phyloP scores from a whole-genome alignment of 2,329 filamentous ascomycete species.

The Teratosphaeria destructans region DNA sequence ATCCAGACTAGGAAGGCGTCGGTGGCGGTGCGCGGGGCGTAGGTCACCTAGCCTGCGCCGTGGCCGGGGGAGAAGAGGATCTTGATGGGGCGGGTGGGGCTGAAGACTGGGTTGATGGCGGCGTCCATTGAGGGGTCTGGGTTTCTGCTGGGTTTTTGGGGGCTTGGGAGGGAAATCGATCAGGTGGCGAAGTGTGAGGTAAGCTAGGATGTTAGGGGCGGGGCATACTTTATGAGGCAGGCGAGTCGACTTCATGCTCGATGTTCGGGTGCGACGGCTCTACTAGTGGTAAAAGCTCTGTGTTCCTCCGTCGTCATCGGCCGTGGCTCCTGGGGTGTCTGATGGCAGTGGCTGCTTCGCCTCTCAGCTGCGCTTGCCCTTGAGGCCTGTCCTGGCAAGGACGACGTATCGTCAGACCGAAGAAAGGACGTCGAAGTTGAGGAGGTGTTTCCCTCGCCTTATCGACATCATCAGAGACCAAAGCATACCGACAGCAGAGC shows the following conservation, averaged over 20 bases:
- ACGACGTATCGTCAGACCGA: not conserved
- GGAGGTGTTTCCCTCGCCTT: not conserved
- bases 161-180: not conserved
- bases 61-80: conserved; percentile 8
- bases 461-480: not conserved
- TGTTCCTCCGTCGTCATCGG: not conserved
- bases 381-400: not conserved
- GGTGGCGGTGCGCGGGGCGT: conserved; percentile 1
- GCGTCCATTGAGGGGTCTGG: conserved; percentile 3
- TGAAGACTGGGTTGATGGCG: conserved; percentile 7
- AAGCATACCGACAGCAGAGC: not conserved
- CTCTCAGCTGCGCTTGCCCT: not conserved
- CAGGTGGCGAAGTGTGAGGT: not conserved
- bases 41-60: conserved; percentile 8
- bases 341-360: not conserved
- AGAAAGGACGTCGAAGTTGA: not conserved
- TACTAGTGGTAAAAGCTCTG: no score
- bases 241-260: not conserved
- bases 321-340: not conserved
- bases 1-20: conserved; percentile 9
- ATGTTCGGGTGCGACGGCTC: not conserved
- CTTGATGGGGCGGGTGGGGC: conserved; percentile 4
- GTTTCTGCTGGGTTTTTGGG: not conserved
- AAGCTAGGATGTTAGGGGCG: no score
- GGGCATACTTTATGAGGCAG: no score